Conservation (phyloP, 1,284 basidiomycete genomes). For the Tilletia walkeri region DNA sequence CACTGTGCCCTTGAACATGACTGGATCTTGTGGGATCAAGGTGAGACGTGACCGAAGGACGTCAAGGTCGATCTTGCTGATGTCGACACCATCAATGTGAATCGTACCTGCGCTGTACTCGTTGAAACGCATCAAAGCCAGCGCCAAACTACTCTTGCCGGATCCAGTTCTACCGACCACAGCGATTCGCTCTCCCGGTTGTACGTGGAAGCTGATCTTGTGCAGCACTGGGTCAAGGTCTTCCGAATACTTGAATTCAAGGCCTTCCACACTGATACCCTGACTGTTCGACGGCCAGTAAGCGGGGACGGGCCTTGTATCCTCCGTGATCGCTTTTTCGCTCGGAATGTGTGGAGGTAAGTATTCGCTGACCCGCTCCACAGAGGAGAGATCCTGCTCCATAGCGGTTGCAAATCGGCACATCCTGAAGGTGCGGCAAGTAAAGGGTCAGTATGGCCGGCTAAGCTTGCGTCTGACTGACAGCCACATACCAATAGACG, state of each 20-base stretch:
- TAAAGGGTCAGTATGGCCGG: background rate
- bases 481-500: conserved; percentile 55
- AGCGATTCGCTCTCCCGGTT: conserved; percentile 19
- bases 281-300: conserved; percentile 68
- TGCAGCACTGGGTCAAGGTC: conserved; percentile 73
- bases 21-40: conserved; percentile 70
- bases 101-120: conserved; percentile 29
- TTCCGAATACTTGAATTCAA: conserved; percentile 67
- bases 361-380: conserved; percentile 88
- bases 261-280: conserved; percentile 65
- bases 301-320: conserved; percentile 57
- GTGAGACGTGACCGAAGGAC: conserved; percentile 66
- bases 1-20: conserved; percentile 59
- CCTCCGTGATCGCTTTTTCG: conserved; percentile 9
- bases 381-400: conserved; percentile 60
- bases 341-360: conserved; percentile 31
- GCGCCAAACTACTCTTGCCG: conserved; percentile 21
- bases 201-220: conserved; percentile 63
- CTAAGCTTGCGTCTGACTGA: background rate
- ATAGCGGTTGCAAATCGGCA: conserved; percentile 16
- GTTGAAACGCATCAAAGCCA: conserved; percentile 24
- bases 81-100: conserved; percentile 55
- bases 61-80: conserved; percentile 63
- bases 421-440: conserved; percentile 12
- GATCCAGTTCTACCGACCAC: conserved; percentile 16